These are phyloP conservation scores for Xylaria sp. DNA, from an alignment of 2,329 filamentous ascomycete genomes.

Conservation along the genomic window DNA sequence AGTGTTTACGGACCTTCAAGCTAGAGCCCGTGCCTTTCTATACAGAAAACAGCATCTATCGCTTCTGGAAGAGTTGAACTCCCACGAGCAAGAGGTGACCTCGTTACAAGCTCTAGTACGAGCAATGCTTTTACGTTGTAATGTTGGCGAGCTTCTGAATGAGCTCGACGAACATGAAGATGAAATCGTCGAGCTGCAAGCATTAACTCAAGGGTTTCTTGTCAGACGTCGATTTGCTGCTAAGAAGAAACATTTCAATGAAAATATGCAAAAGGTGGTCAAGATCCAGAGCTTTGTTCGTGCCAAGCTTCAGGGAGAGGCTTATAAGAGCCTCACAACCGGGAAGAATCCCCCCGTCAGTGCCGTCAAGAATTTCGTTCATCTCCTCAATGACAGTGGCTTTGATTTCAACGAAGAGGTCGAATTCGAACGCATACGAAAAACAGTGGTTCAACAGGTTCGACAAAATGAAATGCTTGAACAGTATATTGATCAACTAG, in stretches of 20 bases:
- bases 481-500: conserved; percentile 96
- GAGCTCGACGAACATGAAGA: conserved; percentile 85
- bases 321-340: conserved; percentile 94
- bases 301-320: conserved; percentile 93
- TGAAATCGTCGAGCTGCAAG: conserved; percentile 75
- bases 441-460: conserved; percentile 96
- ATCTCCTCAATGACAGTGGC: conserved; percentile 95
- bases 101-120: conserved; percentile 77
- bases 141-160: conserved; percentile 74
- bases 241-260: conserved; percentile 85
- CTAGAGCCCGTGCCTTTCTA: conserved; percentile 68
- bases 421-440: conserved; percentile 92
- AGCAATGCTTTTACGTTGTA: conserved; percentile 77
- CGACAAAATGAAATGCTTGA: conserved; percentile 96
- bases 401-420: conserved; percentile 99
- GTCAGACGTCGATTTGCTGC: conserved; percentile 79
- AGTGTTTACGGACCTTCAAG: conserved; percentile 68
- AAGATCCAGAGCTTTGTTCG: conserved; percentile 98
- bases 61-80: conserved; percentile 72
- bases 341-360: conserved; percentile 97
- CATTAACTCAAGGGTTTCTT: conserved; percentile 73
- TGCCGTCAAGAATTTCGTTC: conserved; percentile 97
- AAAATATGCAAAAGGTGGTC: conserved; percentile 99
- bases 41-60: conserved; percentile 64
- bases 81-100: conserved; percentile 69